Base-by-base conservation (phyloP, 23 red algal species). In the Agarophyton chilense region DNA sequence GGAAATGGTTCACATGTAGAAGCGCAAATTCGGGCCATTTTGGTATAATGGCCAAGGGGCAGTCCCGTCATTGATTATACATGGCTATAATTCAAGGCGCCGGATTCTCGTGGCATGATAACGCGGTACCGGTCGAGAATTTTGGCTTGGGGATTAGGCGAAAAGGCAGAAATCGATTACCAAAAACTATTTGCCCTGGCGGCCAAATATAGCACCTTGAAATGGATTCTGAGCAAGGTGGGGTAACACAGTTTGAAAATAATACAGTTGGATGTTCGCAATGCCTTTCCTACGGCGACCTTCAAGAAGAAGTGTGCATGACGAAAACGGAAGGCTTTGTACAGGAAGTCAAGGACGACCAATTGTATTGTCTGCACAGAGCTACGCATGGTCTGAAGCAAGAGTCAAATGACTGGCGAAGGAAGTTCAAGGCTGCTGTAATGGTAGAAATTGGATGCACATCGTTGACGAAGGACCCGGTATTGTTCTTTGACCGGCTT, bases 291-390 rank as follows among this genome's bases (percentile, higher is more conserved):
- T 55, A 52, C 22, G 76, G 76, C 10, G 76, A 60, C 22, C 44
- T 80, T 26, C 10, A 45, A 28, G 76, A 80, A 53, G 51, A 80
- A 14, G n/a, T 80, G 12, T 80, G 56, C 0, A 80, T 80, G 76
- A 26, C 24, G 6, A 43, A 54, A 11, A 43, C 76, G 4, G 76
- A 55, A 55, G 76, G 76, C 29, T 80, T 55, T 22, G 21, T 40
- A 8, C 25, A 80, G 14, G 4, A 14, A 33, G 14, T 22, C 10
- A 52, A 57, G 22, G 0, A 26, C 5, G 45, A 61, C 28, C 25
- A 55, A 33, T 18, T 80, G 0, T 80, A 29, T 1, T 26, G 36
- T 19, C 29, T 80, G 49, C 13, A 55, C 6, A 52, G 36, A 5
- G 49, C 40, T 0, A 6, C 56, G 2, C 56, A 80, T 25, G 76